A percentile compares a stretch with the other conserved stretches of the same genome.
phyloP scores from a whole-genome alignment of 345 rosid genomes.

The Rhizophora apiculata region DNA sequence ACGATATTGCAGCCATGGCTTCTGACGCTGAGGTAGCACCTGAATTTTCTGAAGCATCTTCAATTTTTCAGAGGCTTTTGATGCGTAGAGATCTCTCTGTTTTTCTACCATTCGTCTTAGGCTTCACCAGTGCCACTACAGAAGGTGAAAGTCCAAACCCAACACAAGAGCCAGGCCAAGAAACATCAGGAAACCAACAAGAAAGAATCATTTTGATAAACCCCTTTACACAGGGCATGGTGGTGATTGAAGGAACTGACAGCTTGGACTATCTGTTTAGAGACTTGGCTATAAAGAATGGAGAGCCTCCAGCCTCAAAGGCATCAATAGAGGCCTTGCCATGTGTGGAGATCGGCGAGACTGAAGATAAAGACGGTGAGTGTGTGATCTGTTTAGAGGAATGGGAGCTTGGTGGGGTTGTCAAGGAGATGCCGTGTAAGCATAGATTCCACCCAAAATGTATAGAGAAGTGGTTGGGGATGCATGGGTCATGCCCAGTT shows the following conservation, averaged over 20 bases:
- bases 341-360: conserved; percentile 35
- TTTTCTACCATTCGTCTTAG: conserved; percentile 50
- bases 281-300: conserved; percentile 30
- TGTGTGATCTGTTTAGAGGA: conserved; percentile 78
- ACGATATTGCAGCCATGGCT: conserved; percentile 8
- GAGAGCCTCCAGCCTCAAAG: conserved; percentile 79
- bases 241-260: conserved; percentile 49
- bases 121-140: conserved; percentile 29
- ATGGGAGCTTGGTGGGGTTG: conserved; percentile 41
- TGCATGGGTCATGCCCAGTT: conserved; percentile 87
- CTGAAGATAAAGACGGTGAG: conserved; percentile 38
- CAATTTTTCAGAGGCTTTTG: conserved; percentile 38
- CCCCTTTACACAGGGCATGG: conserved; percentile 72
- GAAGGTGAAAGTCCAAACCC: not conserved
- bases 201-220: conserved; percentile 60
- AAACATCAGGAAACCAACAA: conserved; percentile 12
- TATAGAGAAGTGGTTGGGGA: conserved; percentile 69
- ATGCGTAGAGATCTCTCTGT: conserved; percentile 39
- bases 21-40: not conserved
- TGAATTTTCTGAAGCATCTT: conserved; percentile 16
- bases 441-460: conserved; percentile 75
- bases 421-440: conserved; percentile 79
- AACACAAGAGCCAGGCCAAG: conserved; percentile 31
- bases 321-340: conserved; percentile 69
- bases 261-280: conserved; percentile 46